Evolutionary conservation across 2,329 filamentous ascomycete genomes (phyloP).

Genomic region (Colletotrichum euphorbiae): DNA sequence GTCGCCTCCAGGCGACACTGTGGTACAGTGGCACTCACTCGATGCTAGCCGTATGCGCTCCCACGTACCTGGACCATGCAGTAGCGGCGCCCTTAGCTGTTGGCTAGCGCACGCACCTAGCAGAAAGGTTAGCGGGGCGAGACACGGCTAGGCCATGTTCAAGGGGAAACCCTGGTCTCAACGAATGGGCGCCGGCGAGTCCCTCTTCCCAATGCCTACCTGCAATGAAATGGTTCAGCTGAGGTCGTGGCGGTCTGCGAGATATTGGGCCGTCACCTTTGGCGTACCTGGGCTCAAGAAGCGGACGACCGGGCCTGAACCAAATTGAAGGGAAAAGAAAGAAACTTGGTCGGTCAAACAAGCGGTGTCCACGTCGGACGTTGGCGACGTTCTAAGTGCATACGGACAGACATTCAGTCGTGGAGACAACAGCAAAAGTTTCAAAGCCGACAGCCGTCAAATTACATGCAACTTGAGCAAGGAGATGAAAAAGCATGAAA

Average conservation of each 20-base stretch:
- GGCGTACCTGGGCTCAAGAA: constrained; percentile 17
- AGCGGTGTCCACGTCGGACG: constrained; percentile 13
- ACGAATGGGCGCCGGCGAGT: constrained; percentile 27
- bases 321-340: constrained; percentile 7
- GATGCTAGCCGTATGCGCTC: constrained; percentile 36
- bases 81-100: constrained; percentile 30
- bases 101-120: constrained; percentile 34
- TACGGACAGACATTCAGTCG: neutral
- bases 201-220: neutral
- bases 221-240: constrained; percentile 34
- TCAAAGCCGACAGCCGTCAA: neutral
- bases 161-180: constrained; percentile 20
- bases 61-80: constrained; percentile 37
- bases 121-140: constrained; percentile 23
- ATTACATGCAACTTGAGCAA: neutral
- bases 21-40: constrained; percentile 18
- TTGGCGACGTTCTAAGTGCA: neutral
- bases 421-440: constrained; percentile 11
- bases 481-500: neutral
- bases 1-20: constrained; percentile 23
- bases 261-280: constrained; percentile 17
- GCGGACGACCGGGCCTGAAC: constrained; percentile 16
- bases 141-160: constrained; percentile 29
- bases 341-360: neutral
- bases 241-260: constrained; percentile 36